These are phyloP conservation scores for Agaricales sp. DNA, from an alignment of 1,284 basidiomycete species.

Conservation along the genomic window DNA sequence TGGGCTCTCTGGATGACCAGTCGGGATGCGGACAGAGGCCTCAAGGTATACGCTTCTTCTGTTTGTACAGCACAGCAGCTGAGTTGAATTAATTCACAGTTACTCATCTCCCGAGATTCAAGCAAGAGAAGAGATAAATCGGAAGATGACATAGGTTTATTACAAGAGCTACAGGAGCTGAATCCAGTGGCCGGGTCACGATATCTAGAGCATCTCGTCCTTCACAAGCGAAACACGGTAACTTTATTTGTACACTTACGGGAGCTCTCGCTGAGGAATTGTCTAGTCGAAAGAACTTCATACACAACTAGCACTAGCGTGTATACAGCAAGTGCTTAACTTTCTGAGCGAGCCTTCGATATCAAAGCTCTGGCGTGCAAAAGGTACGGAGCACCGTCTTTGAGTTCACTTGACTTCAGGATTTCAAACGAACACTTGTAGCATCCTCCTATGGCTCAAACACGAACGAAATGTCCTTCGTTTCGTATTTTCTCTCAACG, in stretches of 20 bases:
- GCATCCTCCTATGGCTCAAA: conserved; percentile 42
- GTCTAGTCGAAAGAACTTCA: conserved; percentile 48
- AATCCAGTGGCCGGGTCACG: conserved; percentile 50
- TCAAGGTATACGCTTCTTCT: conserved; percentile 52
- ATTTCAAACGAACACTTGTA: conserved; percentile 12
- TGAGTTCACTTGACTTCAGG: neutral
- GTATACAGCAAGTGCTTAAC: conserved; percentile 42
- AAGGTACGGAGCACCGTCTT: conserved; percentile 41
- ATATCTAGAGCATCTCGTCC: conserved; percentile 74
- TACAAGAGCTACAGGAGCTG: conserved; percentile 45
- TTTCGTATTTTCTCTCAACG: conserved; percentile 53
- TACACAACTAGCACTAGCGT: conserved; percentile 43
- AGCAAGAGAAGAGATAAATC: conserved; percentile 37
- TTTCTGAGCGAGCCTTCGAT: conserved; percentile 37
- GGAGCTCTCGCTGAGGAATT: conserved; percentile 2
- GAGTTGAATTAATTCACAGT: no score
- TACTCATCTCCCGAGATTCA: conserved; percentile 42
- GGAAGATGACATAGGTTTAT: conserved; percentile 47
- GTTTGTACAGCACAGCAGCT: no score
- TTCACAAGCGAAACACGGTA: conserved; percentile 58
- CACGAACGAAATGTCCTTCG: conserved; percentile 30
- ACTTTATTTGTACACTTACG: conserved; percentile 16
- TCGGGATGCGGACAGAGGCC: conserved; percentile 56
- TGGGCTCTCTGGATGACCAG: conserved; percentile 79
- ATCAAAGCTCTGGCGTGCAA: conserved; percentile 62